These are phyloP conservation scores for Vigna nakashimae DNA, from an alignment of 306 rosid genomes.

Conservation along the genomic window DNA sequence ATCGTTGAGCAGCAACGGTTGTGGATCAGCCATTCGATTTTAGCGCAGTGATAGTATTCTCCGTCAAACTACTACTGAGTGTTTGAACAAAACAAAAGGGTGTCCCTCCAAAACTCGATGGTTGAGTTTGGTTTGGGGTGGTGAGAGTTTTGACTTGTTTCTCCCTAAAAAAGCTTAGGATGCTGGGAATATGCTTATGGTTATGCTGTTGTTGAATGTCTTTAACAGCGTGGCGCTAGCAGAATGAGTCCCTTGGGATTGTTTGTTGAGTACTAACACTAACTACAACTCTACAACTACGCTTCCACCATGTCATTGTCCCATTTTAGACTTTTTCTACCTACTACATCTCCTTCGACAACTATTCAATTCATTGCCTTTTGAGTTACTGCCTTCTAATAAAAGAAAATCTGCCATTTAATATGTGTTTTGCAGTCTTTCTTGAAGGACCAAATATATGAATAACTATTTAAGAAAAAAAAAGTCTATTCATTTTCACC, in stretches of 20 bases:
- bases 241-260: not conserved
- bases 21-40: constrained; percentile 26
- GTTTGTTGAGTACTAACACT: not conserved
- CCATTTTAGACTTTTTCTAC: not conserved
- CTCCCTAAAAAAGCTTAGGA: not conserved
- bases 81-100: not conserved
- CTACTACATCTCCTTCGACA: no score
- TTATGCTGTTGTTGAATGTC: not conserved
- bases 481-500: no score
- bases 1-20: constrained; percentile 45
- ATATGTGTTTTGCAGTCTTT: not conserved
- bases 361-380: no score
- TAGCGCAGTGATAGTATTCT: not conserved
- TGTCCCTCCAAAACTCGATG: no score
- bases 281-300: not conserved
- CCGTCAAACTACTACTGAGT: not conserved
- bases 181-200: not conserved
- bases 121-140: not conserved
- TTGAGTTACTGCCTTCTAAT: no score
- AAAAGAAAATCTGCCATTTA: no score
- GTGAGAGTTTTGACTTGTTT: not conserved
- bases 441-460: no score
- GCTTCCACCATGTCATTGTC: not conserved
- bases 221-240: not conserved
- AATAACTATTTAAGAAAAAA: no score